Base-by-base conservation (phyloP, 148 eudicot species). In the Dysphania ambrosioides region DNA sequence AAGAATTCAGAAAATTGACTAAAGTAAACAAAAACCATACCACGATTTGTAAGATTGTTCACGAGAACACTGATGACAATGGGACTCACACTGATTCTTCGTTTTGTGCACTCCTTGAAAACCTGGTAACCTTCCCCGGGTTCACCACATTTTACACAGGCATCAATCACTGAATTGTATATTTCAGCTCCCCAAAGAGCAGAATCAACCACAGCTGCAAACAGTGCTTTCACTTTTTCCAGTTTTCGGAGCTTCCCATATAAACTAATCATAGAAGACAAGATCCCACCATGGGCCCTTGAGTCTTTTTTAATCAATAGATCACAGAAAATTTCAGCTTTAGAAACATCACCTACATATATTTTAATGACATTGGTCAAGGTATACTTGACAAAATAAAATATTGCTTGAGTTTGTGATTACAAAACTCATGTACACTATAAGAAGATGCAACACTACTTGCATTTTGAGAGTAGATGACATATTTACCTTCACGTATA, bases 31-130 rank as follows among this genome's bases (percentile, higher is more conserved):
- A 38, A 55, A 51, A 70, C 73, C 91, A 79, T 87, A 91, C 98
- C 89, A 68, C 72, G 71, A 64, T 70, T 81, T 71, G 76, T 79
- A 77, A 93, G 78, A 68, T 83, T 81, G 79, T 91, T 93, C 76
- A 93, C 97, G 61, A 91, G 90, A 74, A 86, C 83, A 82, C 94
- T 93, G 77, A 87, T 79, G 42, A 87, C 84, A 82, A 91, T 86
- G 56, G 91, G 86, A 77, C 90, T 87, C 47, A 87, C 59, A 80
- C 77, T 77, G 68, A 84, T 72, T 68, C 84, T 89, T 79, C 78
- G 79, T 58, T 51, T 59, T 47, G 63, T 71, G 77, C 79, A 81
- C 69, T 91, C 88, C 77, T 81, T 86, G 82, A 83, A 91, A 75
- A 88, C 72, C 65, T 73, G 75, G 78, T 89, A 87, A 70, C 88